Conservation (phyloP, 306 rosid species). For the Gillenia trifoliata region DNA sequence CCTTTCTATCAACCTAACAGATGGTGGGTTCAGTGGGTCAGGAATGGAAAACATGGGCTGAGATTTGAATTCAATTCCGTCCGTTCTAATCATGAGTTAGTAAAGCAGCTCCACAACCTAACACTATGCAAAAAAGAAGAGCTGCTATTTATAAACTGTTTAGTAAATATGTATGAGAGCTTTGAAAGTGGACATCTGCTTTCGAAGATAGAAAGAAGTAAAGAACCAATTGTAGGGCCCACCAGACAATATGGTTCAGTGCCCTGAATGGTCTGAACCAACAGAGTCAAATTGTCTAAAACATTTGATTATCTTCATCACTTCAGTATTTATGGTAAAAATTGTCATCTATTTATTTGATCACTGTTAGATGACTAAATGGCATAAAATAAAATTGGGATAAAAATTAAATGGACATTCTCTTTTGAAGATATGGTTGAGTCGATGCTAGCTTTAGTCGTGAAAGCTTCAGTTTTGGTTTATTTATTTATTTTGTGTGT, state of each 20-base stretch:
- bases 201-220: background rate
- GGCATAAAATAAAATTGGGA: background rate
- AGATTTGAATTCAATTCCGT: background rate
- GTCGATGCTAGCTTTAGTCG: background rate
- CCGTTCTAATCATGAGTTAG: background rate
- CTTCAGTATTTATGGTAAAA: background rate
- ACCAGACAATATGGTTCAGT: background rate
- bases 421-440: background rate
- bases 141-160: too few species aligned
- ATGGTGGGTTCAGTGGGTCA: background rate
- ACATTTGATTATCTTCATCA: background rate
- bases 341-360: background rate
- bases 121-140: background rate
- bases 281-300: background rate
- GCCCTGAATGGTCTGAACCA: background rate
- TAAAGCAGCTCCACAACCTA: background rate
- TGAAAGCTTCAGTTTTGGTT: background rate
- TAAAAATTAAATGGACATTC: background rate
- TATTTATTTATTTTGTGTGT: background rate
- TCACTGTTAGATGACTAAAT: background rate
- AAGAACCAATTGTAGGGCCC: background rate
- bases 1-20: background rate
- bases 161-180: background rate
- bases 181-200: background rate
- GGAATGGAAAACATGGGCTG: background rate